Base-by-base conservation (phyloP, 441 rosid genomes). In the Erodium trifolium region DNA sequence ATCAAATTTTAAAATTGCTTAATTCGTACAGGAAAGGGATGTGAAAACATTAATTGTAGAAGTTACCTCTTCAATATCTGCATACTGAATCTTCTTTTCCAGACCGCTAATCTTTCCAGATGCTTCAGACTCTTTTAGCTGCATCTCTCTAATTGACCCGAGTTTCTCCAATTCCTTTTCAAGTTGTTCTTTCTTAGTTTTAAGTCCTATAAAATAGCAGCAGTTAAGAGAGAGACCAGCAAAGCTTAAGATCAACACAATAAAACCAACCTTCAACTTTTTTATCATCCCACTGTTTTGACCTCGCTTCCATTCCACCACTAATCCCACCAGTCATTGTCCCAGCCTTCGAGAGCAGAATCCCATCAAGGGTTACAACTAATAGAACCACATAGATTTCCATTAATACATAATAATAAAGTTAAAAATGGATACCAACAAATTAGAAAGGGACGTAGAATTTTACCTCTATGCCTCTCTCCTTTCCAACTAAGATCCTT, bases 271-370 rank as follows among this genome's bases (percentile, higher is more conserved):
- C 98, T 83, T 95, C 98, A 71, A 95, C 83, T 76, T 89, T 86
- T 77, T 93, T 91, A 82, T 95, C 97, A 86, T 95, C 98, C 99
- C 99, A 95, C 78, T 95, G 88, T 66, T 86, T 95, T 66, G 98
- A 95, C 81, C 88, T 89, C 4, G 97, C 97, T 85, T 95, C 99
- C 97, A 95, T 92, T 76, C 97, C 98, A 73, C 99, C 96, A 78
- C 88, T 92, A 67, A 97, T 90, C 77, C 99, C 99, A 80, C 99
- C 99, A 80, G 98, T 95, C 99, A 95, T 95, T 72, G 98, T 95
- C 73, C 99, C 98, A 73, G 99, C 78, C 86, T 88, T 95, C 41
- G 99, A 84, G 53, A 95, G 97, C 51, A 95, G 77, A 73, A 85
- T 88, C 73, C 99, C 99, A 80, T 95, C 99, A 81, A 88, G 87